Base-by-base conservation (phyloP, 225 moss, liverwort and hornwort species). In the Polytrichum commune region DNA sequence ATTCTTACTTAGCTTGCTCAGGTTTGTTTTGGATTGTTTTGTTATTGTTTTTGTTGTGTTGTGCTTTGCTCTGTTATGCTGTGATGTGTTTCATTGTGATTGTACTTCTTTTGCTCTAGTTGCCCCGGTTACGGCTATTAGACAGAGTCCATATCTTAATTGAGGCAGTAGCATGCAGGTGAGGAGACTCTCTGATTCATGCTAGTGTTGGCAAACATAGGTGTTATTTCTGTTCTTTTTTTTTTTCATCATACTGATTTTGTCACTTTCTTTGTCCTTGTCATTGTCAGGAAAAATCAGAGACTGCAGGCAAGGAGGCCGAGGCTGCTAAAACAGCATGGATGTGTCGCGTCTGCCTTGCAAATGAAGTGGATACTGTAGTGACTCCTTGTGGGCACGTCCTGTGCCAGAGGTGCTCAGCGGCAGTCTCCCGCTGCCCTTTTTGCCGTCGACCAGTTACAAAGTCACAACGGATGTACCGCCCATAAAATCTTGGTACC, bases 361-460 rank as follows among this genome's bases (percentile, higher is more conserved):
- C 80, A 56, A 84, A 84, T 30, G 90, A 90, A 84, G 93, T 93
- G 62, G 93, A 93, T 46, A 93, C 90, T 27, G 88, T 90, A 54
- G 86, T 93, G 76, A 84, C 85, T n/a, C 93, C 93, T 27, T 93
- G 93, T 75, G 93, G 93, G 30, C 91, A 91, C 76, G 93, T 90
- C 19, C 81, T 93, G 66, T 93, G 93, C 79, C 85, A 91, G 55
- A 78, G 79, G 68, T 93, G 93, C 73, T 89, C 91, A 65, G 77
- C 84, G 27, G 93, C 93, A 76, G 91, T 93, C 25, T 81, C 86
- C 62, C 84, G 84, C 60, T 93, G 93, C 75, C 93, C 93, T 19
- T 93, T 93, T 74, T 93, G 93, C 77, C 88, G 93, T 60, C 87
- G 84, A n/a, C 65, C 77, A 46, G 89, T 93, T 62, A 88, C 89